These are phyloP conservation scores for Trametes cingulata DNA, from an alignment of 768 basidiomycete genomes.

Conservation along the genomic window DNA sequence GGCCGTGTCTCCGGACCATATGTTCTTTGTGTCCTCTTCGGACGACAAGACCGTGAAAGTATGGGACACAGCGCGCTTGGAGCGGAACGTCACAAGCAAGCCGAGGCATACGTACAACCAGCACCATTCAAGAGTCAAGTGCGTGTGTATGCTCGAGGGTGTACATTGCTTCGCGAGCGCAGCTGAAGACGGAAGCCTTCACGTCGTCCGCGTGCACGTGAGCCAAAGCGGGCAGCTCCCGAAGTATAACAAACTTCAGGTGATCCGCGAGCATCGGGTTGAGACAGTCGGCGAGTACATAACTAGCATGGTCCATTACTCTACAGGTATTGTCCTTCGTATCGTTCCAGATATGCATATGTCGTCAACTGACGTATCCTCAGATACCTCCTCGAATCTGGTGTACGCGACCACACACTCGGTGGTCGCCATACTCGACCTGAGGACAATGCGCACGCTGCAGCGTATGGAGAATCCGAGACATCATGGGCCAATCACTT, in stretches of 20 bases:
- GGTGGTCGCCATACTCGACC: slow-evolving; percentile 70
- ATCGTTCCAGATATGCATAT: slow-evolving; percentile 10
- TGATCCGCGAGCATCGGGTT: slow-evolving; percentile 78
- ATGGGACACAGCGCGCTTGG: slow-evolving; percentile 92
- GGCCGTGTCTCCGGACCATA: slow-evolving; percentile 88
- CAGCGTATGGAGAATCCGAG: slow-evolving; percentile 82
- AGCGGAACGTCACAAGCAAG: slow-evolving; percentile 91
- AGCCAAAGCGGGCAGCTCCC: slow-evolving; percentile 68
- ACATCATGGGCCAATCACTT: slow-evolving; percentile 84
- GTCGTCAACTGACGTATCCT: background rate
- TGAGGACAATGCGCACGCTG: slow-evolving; percentile 79
- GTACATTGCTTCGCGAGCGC: slow-evolving; percentile 89
- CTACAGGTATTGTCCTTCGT: slow-evolving; percentile 54
- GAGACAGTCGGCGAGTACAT: slow-evolving; percentile 78
- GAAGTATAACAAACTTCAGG: slow-evolving; percentile 79
- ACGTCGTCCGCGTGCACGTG: slow-evolving; percentile 81
- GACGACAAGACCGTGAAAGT: slow-evolving; percentile 93
- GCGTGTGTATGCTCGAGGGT: slow-evolving; percentile 81
- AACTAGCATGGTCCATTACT: slow-evolving; percentile 80
- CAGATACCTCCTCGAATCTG: slow-evolving; percentile 78
- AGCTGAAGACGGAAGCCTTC: slow-evolving; percentile 80
- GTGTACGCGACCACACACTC: slow-evolving; percentile 86
- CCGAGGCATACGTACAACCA: slow-evolving; percentile 50
- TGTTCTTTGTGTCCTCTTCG: slow-evolving; percentile 92
- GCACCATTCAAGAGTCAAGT: slow-evolving; percentile 66